A percentile compares a stretch with the other conserved stretches of the same genome.
Conservation (phyloP, 2,329 filamentous ascomycete genomes). For the Aureobasidium melanogenum region DNA sequence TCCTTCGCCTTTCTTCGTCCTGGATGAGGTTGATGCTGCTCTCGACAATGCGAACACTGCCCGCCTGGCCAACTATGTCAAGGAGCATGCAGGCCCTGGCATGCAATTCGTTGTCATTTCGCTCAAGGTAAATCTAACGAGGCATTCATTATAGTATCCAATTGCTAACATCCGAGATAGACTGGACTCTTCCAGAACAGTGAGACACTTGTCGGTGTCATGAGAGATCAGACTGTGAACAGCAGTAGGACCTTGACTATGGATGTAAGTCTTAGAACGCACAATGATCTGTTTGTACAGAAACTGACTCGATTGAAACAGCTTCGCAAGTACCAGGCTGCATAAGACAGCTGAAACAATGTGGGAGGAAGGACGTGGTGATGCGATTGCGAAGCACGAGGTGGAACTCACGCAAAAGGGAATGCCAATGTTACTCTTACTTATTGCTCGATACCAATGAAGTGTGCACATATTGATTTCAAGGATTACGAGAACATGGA, state of each 20-base stretch:
- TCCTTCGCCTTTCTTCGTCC: conserved; percentile 91
- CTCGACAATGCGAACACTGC: conserved; percentile 97
- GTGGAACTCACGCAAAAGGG: not conserved
- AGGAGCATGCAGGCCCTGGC: conserved; percentile 84
- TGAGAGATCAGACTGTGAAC: conserved; percentile 89
- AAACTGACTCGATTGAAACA: conserved; percentile 13
- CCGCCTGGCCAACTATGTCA: conserved; percentile 93
- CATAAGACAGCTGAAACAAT: not conserved
- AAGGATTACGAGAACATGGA: not conserved
- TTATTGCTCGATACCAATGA: not conserved
- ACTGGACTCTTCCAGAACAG: conserved; percentile 92
- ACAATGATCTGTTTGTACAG: not conserved
- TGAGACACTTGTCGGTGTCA: conserved; percentile 90
- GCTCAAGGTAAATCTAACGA: conserved; percentile 50
- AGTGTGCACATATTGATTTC: not conserved
- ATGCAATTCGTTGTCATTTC: conserved; percentile 99
- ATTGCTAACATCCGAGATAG: conserved; percentile 18
- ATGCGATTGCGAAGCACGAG: not conserved
- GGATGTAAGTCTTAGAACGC: conserved; percentile 61
- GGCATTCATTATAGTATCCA: not conserved
- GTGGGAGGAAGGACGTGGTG: not conserved
- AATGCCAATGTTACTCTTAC: not conserved
- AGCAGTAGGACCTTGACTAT: conserved; percentile 84
- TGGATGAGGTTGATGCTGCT: conserved; percentile 95
- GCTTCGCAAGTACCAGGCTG: conserved; percentile 27